Evolutionary conservation across 2,329 filamentous ascomycete genomes (phyloP).

Genomic region (Colletotrichum lindemuthianum): DNA sequence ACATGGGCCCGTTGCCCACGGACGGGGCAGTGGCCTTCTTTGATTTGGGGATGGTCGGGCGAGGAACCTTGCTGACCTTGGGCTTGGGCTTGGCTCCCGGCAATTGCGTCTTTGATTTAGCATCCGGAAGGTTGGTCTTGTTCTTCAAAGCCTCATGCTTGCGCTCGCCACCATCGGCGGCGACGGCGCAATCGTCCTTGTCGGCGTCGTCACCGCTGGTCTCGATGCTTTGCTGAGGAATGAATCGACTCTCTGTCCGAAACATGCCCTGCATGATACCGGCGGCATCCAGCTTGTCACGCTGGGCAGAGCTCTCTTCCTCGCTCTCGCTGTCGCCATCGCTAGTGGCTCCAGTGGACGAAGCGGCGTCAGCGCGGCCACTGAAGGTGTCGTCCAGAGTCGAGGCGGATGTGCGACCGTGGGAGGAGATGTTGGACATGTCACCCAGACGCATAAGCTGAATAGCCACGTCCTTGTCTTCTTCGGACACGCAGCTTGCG

Average conservation of each 20-base stretch:
- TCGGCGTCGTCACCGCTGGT: constrained; percentile 70
- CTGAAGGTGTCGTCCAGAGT: constrained; percentile 95
- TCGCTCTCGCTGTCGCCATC: constrained; percentile 78
- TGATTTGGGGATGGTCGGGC: constrained; percentile 53
- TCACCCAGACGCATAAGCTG: constrained; percentile 97
- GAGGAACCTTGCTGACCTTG: constrained; percentile 54
- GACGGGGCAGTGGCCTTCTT: constrained; percentile 56
- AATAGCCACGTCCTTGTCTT: constrained; percentile 91
- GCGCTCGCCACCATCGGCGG: constrained; percentile 47
- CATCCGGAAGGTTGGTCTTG: constrained; percentile 43
- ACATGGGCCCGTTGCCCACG: constrained; percentile 59
- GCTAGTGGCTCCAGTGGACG: constrained; percentile 86
- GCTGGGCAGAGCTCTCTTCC: constrained; percentile 66
- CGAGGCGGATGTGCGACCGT: constrained; percentile 91
- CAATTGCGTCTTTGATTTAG: constrained; percentile 52
- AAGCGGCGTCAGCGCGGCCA: constrained; percentile 84
- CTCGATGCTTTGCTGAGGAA: constrained; percentile 51
- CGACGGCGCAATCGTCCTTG: constrained; percentile 52
- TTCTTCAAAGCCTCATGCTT: constrained; percentile 53
- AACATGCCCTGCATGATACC: constrained; percentile 58
- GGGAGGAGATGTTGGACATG: constrained; percentile 91
- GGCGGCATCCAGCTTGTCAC: constrained; percentile 63
- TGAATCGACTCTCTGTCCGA: constrained; percentile 63
- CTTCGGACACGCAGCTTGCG: constrained; percentile 95
- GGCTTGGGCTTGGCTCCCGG: constrained; percentile 53